Percentiles rank a stretch among this genome's conserved stretches.
Evolutionary conservation across 2,329 filamentous ascomycete genomes (phyloP).

Genomic region (Clonostachys chloroleuca): DNA sequence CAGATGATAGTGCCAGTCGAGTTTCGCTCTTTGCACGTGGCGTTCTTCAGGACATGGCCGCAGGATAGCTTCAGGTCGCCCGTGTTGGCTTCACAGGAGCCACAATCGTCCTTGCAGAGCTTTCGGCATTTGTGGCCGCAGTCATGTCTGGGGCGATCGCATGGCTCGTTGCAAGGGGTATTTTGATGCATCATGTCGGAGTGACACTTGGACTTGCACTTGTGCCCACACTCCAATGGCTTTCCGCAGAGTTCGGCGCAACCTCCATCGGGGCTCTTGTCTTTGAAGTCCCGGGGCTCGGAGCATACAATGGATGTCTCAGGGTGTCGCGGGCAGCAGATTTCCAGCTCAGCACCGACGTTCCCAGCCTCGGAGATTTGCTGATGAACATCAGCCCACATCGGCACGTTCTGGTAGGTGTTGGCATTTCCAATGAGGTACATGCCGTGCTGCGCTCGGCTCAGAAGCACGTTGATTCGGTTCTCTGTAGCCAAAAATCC

Average conservation of each 20-base stretch:
- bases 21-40: slow-evolving; percentile 15
- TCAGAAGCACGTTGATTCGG: slow-evolving; percentile 65
- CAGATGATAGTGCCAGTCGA: too few species aligned
- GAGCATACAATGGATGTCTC: slow-evolving; percentile 43
- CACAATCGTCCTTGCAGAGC: slow-evolving; percentile 36
- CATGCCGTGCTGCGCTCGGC: slow-evolving; percentile 64
- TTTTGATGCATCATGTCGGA: slow-evolving; percentile 39
- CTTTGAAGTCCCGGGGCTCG: slow-evolving; percentile 51
- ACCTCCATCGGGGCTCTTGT: slow-evolving; percentile 57
- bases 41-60: slow-evolving; percentile 26
- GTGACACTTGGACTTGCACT: slow-evolving; percentile 40
- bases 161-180: slow-evolving; percentile 38
- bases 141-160: slow-evolving; percentile 29
- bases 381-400: slow-evolving; percentile 58
- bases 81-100: slow-evolving; percentile 14
- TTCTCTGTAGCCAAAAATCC: slow-evolving; percentile 66
- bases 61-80: slow-evolving; percentile 29
- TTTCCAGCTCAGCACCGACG: slow-evolving; percentile 43
- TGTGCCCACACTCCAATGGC: slow-evolving; percentile 43
- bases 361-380: slow-evolving; percentile 41
- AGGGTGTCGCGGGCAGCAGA: slow-evolving; percentile 58
- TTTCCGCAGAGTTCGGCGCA: slow-evolving; percentile 46
- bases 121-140: slow-evolving; percentile 39
- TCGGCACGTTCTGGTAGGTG: slow-evolving; percentile 50
- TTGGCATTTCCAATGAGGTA: slow-evolving; percentile 66